A percentile compares a stretch with the other conserved stretches of the same genome.
Evolutionary conservation across 257 asterid species (phyloP).

Genomic region (Eustoma russellianum): DNA sequence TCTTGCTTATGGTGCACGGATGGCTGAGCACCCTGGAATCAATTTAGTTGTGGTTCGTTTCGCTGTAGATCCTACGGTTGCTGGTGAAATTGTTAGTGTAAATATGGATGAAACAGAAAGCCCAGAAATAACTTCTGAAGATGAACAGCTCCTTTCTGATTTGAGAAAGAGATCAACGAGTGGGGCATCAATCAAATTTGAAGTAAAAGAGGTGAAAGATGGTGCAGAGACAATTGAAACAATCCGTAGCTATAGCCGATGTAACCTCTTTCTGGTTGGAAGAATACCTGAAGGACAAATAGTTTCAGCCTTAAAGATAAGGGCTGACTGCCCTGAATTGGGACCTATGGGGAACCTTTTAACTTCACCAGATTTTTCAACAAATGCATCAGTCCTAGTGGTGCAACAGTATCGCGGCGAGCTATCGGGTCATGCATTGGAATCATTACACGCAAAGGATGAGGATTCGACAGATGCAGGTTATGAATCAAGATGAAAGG

Average conservation of each 20-base stretch:
- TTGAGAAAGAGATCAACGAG: slow-evolving; percentile 5
- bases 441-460: no score
- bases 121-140: slow-evolving; percentile 8
- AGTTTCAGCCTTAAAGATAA: slow-evolving; percentile 13
- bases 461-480: no score
- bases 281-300: slow-evolving; percentile 31
- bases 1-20: slow-evolving; percentile 37
- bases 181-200: slow-evolving; percentile 18
- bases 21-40: slow-evolving; percentile 58
- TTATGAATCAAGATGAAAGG: no score
- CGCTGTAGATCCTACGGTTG: slow-evolving; percentile 14
- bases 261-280: slow-evolving; percentile 40
- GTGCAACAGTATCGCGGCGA: slow-evolving; percentile 23
- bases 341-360: slow-evolving; percentile 35
- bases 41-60: slow-evolving; percentile 23
- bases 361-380: slow-evolving; percentile 20
- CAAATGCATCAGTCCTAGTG: slow-evolving; percentile 44
- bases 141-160: slow-evolving; percentile 21
- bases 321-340: slow-evolving; percentile 31
- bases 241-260: slow-evolving; percentile 16
- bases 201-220: slow-evolving; percentile 14
- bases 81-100: slow-evolving; percentile 14
- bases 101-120: slow-evolving; percentile 9
- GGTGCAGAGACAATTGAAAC: slow-evolving; percentile 12
- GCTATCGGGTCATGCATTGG: no score